Base-by-base conservation (phyloP, 2,329 filamentous ascomycete species). In the Penicillium sp. region DNA sequence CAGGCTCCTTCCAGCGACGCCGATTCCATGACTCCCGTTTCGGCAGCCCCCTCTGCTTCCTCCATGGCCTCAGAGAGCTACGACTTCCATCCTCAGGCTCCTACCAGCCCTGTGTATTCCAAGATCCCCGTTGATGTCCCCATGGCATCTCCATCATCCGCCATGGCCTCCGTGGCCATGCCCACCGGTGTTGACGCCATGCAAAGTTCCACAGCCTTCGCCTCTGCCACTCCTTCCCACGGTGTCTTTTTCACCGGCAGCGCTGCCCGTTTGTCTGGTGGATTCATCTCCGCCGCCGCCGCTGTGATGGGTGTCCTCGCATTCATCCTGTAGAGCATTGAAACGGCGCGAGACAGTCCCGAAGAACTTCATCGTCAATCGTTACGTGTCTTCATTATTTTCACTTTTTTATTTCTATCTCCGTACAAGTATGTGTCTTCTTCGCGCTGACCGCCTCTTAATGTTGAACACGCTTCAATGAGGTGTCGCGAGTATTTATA, bases 131-230 rank as follows among this genome's bases (percentile, higher is more conserved):
- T 70, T 5, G 53, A 63, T 21, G 64, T 70, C 0, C 65, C 66
- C 16, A 46, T 51, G 45, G 55, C 56, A 4, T 57, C 47, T 8
- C 54, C 63, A 18, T 54, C 48, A 6, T 58, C 31, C 16, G 42
- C 36, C 50, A 64, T 63, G 56, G 58, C 70, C 28, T 49, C 63
- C 59, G 53, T 58, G 67, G 55, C 64, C 4, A 63, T 77, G 16
- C 79, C 78, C 26, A 70, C 69, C 42, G 77, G 78, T 48, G 76
- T 74, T 23, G 76, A 75, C 85, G 0, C 75, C 29, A 64, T 71
- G 46, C 71, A 73, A 51, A 64, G 65, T 49, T 72, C 78, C 51
- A 71, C 34, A 3, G 71, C 43, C 67, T 74, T 34, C 63, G 76
- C 59, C 65, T 77, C 60, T 53, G 38, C 53, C 2, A 66, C 34